Evolutionary conservation across 139 green algal genomes (phyloP).

Genomic region (Haematococcus lacustris): DNA sequence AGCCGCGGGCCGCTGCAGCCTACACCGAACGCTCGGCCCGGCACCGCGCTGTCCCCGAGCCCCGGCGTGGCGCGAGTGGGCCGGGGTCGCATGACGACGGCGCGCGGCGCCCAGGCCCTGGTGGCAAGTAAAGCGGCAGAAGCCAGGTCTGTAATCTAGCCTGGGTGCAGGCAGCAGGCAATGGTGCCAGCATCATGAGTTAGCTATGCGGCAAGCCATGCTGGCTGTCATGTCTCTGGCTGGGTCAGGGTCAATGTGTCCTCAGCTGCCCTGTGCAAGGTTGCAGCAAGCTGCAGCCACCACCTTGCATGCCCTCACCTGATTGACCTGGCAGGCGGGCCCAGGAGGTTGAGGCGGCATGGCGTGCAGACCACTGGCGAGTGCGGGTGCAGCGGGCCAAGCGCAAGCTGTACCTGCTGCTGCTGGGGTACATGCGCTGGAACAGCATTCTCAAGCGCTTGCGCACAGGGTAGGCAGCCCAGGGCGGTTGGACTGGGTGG

Average conservation of each 20-base stretch:
- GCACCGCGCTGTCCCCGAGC: background rate
- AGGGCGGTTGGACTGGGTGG: background rate
- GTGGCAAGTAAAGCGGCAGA: background rate
- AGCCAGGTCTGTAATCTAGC: background rate
- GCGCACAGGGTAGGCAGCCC: background rate
- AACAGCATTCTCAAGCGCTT: constrained; percentile 5
- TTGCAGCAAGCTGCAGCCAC: background rate
- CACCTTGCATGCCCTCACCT: background rate
- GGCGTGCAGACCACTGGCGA: constrained; percentile 2
- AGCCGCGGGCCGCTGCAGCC: too few relatives aligned
- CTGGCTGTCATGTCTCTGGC: background rate
- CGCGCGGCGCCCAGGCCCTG: background rate
- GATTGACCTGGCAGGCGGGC: background rate
- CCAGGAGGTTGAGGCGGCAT: background rate
- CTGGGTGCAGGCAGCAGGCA: background rate
- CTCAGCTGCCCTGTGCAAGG: too few relatives aligned
- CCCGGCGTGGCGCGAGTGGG: background rate
- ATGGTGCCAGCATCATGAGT: background rate
- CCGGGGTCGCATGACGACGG: background rate
- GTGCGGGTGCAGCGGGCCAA: background rate
- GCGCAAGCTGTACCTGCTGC: constrained; percentile 5
- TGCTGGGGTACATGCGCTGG: constrained; percentile 9
- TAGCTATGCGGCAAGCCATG: background rate
- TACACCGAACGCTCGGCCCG: too few relatives aligned
- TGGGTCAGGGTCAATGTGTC: background rate